Evolutionary conservation across 106 monocot species (phyloP).

Genomic region (Allium sativum): DNA sequence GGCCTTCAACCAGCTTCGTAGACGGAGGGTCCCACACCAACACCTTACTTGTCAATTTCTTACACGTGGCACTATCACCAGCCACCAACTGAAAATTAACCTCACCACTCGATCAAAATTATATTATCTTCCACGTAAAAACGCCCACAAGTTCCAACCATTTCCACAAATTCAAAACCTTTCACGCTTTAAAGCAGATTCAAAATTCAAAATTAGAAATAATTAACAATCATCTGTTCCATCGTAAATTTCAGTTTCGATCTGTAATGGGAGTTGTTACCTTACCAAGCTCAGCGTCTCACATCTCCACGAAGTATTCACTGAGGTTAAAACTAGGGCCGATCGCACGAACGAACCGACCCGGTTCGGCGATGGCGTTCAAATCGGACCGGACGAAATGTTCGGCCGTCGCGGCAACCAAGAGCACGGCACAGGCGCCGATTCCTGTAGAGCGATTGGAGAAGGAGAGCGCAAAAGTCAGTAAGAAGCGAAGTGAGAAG

Average conservation of each 20-base stretch:
- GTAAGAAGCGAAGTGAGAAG: background rate
- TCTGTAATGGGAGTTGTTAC: constrained; percentile 43
- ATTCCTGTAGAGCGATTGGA: background rate
- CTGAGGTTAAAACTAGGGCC: constrained; percentile 3
- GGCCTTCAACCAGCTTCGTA: background rate
- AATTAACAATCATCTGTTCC: too few relatives aligned
- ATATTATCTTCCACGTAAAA: background rate
- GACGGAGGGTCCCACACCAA: background rate
- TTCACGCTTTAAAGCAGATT: background rate
- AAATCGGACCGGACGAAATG: constrained; percentile 13
- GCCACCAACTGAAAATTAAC: background rate
- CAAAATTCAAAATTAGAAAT: background rate
- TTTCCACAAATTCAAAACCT: background rate
- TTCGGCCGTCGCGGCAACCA: constrained; percentile 2
- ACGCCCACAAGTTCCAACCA: background rate
- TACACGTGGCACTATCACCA: constrained; percentile 1
- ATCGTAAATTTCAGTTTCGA: background rate
- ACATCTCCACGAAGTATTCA: background rate
- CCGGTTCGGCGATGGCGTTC: constrained; percentile 23
- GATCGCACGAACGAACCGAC: constrained; percentile 2
- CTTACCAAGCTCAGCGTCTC: constrained; percentile 37
- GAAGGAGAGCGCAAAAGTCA: background rate
- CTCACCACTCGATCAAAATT: too few relatives aligned
- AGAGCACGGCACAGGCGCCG: constrained; percentile 14
- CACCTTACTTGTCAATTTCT: background rate